Percentiles rank a stretch among this genome's conserved stretches.
Conservation (phyloP, 139 green algal species). For the Auxenochlorella pyrenoidosa region DNA sequence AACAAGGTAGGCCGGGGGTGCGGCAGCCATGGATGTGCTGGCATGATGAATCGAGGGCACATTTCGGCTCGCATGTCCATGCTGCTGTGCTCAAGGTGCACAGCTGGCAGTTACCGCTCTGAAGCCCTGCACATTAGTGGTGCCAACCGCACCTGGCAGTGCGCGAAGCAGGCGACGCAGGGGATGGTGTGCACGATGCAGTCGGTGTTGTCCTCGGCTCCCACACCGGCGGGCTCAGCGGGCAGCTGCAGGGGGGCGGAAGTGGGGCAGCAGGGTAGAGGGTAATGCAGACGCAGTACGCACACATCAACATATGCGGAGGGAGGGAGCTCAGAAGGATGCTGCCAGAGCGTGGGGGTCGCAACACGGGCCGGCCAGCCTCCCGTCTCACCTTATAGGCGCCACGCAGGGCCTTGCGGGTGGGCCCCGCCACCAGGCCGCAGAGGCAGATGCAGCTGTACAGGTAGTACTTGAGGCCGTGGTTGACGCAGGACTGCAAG, state of each 20-base stretch:
- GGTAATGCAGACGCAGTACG: too few species aligned
- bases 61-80: too few species aligned
- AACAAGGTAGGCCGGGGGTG: neutral
- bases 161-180: conserved; percentile 31
- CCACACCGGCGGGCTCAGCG: neutral
- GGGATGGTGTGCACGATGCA: conserved; percentile 27
- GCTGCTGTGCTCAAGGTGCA: too few species aligned
- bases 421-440: conserved; percentile 26
- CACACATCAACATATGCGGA: too few species aligned
- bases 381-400: neutral
- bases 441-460: conserved; percentile 30
- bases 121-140: neutral
- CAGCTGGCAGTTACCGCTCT: too few species aligned
- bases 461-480: conserved; percentile 30
- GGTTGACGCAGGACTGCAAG: neutral
- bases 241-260: neutral
- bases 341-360: too few species aligned
- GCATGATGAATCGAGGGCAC: too few species aligned
- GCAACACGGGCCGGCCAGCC: too few species aligned
- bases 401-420: conserved; percentile 16
- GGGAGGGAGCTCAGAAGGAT: too few species aligned
- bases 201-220: conserved; percentile 27
- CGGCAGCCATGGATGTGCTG: too few species aligned
- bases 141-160: conserved; percentile 2
- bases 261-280: too few species aligned